A percentile compares a stretch with the other conserved stretches of the same genome.
Conservation (phyloP, 2,329 filamentous ascomycete species). For the Arthrinium phaeospermum region DNA sequence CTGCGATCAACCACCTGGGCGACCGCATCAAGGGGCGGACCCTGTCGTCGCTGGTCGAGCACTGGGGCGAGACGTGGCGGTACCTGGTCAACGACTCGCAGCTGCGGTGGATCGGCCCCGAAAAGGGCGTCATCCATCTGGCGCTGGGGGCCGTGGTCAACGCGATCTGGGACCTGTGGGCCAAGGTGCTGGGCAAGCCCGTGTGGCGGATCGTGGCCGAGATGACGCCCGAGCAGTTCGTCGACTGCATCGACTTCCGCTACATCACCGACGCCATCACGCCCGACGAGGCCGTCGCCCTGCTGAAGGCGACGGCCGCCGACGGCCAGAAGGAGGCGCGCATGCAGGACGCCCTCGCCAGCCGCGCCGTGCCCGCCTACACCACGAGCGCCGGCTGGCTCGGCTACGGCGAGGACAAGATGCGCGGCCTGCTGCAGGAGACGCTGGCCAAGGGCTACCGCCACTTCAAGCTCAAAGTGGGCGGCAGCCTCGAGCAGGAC, state of each 20-base stretch:
- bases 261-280: conserved; percentile 96
- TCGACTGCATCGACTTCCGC: conserved; percentile 88
- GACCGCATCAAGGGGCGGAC: conserved; percentile 77
- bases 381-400: conserved; percentile 91
- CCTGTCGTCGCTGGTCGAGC: conserved; percentile 74
- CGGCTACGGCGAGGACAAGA: conserved; percentile 88
- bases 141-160: conserved; percentile 89
- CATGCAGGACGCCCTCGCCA: conserved; percentile 74
- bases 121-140: conserved; percentile 93
- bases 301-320: conserved; percentile 69
- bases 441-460: conserved; percentile 78
- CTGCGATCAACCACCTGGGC: conserved; percentile 79
- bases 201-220: conserved; percentile 91
- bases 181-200: conserved; percentile 82
- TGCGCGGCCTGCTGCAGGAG: conserved; percentile 75
- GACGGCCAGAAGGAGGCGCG: conserved; percentile 68
- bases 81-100: conserved; percentile 91
- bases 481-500: conserved; percentile 74
- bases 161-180: conserved; percentile 95
- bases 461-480: conserved; percentile 93
- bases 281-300: conserved; percentile 76
- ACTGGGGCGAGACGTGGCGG: conserved; percentile 91
- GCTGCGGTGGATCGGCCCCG: conserved; percentile 90
- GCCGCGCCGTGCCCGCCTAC: conserved; percentile 83
- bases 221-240: conserved; percentile 87